A percentile compares a stretch with the other conserved stretches of the same genome.
phyloP scores from a whole-genome alignment of 208 protist species.

The Lotmaria passim region DNA sequence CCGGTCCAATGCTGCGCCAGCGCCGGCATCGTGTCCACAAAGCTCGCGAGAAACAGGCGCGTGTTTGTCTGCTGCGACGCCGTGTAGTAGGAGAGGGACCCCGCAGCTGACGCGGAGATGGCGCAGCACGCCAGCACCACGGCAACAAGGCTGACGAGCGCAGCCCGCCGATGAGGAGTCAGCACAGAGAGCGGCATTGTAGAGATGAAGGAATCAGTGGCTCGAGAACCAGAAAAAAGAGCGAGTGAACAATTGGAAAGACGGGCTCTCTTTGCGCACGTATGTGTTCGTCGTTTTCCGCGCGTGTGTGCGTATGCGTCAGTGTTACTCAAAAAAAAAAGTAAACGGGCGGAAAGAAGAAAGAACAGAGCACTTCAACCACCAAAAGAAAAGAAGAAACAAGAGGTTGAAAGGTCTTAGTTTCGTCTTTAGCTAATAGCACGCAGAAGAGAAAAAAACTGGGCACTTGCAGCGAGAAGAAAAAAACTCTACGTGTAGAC shows the following conservation, averaged over 20 bases:
- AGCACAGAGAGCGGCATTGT: not conserved
- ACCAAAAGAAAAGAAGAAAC: not conserved
- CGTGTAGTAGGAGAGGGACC: constrained; percentile 10
- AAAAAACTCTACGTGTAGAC: too few relatives aligned
- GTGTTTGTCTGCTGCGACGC: constrained; percentile 12
- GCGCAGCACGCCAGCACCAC: constrained; percentile 10
- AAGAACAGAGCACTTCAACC: too few relatives aligned
- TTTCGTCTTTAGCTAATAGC: not conserved
- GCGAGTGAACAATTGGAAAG: too few relatives aligned
- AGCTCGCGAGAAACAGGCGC: constrained; percentile 4
- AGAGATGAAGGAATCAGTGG: not conserved
- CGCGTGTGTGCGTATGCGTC: not conserved
- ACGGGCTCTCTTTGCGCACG: too few relatives aligned
- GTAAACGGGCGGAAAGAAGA: not conserved
- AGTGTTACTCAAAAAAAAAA: not conserved
- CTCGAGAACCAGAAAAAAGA: too few relatives aligned
- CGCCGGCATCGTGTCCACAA: constrained; percentile 7
- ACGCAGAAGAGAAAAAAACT: too few relatives aligned
- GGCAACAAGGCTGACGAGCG: constrained; percentile 6
- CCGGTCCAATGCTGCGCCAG: constrained; percentile 2
- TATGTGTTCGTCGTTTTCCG: not conserved
- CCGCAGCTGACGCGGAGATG: not conserved
- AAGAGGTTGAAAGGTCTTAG: not conserved
- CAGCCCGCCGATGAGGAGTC: not conserved
- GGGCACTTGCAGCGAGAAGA: too few relatives aligned